Evolutionary conservation across 1,284 basidiomycete species (phyloP).

Genomic region (Phellopilus nigrolimitatus): DNA sequence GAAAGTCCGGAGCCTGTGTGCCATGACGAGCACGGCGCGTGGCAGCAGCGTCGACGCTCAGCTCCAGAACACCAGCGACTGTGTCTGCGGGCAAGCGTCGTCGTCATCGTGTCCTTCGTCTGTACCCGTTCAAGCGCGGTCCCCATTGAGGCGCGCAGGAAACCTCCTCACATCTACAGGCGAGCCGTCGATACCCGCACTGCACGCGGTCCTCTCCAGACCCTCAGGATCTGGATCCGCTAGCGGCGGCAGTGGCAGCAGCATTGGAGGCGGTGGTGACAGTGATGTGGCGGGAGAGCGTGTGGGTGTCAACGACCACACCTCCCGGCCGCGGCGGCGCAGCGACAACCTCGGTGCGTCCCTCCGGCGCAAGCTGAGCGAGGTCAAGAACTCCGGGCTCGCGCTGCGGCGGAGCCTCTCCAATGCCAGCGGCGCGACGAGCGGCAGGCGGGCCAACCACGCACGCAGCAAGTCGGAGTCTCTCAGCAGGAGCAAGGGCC

Average conservation of each 20-base stretch:
- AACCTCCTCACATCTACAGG: slow-evolving; percentile 27
- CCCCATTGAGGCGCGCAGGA: slow-evolving; percentile 27
- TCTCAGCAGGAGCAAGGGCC: not conserved
- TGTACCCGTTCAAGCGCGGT: too few species aligned
- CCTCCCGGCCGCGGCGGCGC: not conserved
- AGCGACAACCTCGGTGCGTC: slow-evolving; percentile 26
- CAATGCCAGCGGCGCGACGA: slow-evolving; percentile 17
- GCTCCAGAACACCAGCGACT: too few species aligned
- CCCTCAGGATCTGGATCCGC: slow-evolving; percentile 5
- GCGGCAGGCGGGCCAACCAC: not conserved
- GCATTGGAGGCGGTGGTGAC: not conserved
- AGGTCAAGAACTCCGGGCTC: slow-evolving; percentile 26
- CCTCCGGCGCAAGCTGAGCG: slow-evolving; percentile 27
- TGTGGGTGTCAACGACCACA: slow-evolving; percentile 4
- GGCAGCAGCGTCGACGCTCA: too few species aligned
- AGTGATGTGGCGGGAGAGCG: slow-evolving; percentile 12
- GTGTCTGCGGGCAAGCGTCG: too few species aligned
- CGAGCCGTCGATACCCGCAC: slow-evolving; percentile 22
- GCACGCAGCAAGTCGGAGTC: slow-evolving; percentile 9
- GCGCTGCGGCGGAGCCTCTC: slow-evolving; percentile 26
- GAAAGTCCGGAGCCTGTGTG: not conserved
- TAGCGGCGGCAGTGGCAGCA: slow-evolving; percentile 14
- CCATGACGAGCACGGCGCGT: not conserved
- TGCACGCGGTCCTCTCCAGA: slow-evolving; percentile 7
- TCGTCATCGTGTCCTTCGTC: too few species aligned